Conservation (phyloP, 2,329 filamentous ascomycete genomes). For the Talaromyces sp. region DNA sequence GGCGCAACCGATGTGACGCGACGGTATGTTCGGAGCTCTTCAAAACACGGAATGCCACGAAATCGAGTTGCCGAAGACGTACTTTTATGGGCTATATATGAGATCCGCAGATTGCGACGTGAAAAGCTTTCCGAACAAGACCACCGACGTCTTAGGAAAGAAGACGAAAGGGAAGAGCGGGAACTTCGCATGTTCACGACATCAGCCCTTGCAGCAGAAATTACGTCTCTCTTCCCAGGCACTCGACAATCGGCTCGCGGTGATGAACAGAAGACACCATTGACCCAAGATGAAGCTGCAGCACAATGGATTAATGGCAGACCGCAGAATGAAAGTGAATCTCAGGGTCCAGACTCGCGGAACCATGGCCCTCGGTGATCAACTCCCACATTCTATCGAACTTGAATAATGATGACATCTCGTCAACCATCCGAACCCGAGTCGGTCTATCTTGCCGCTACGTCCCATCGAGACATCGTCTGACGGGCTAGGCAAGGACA, state of each 20-base stretch:
- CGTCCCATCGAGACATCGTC: not conserved
- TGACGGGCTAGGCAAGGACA: too few relatives aligned
- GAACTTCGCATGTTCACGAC: constrained; percentile 48
- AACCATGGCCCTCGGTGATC: not conserved
- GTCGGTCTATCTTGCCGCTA: not conserved
- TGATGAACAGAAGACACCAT: constrained; percentile 45
- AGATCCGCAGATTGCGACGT: constrained; percentile 82
- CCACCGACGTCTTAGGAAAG: constrained; percentile 52
- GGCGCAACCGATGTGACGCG: constrained; percentile 69
- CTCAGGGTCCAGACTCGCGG: constrained; percentile 12
- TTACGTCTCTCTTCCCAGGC: constrained; percentile 31
- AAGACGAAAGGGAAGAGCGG: constrained; percentile 51
- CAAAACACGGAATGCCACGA: constrained; percentile 66
- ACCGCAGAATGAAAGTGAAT: constrained; percentile 25
- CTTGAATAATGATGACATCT: not conserved
- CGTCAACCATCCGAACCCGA: not conserved
- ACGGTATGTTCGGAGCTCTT: constrained; percentile 58
- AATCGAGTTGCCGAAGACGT: constrained; percentile 84
- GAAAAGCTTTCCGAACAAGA: constrained; percentile 77
- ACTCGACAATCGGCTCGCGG: constrained; percentile 40
- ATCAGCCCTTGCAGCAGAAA: constrained; percentile 46
- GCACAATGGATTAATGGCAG: constrained; percentile 35
- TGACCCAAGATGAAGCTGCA: constrained; percentile 36
- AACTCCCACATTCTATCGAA: not conserved
- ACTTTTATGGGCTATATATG: constrained; percentile 83